Conservation (phyloP, 345 rosid genomes). For the Melaleuca alternifolia region DNA sequence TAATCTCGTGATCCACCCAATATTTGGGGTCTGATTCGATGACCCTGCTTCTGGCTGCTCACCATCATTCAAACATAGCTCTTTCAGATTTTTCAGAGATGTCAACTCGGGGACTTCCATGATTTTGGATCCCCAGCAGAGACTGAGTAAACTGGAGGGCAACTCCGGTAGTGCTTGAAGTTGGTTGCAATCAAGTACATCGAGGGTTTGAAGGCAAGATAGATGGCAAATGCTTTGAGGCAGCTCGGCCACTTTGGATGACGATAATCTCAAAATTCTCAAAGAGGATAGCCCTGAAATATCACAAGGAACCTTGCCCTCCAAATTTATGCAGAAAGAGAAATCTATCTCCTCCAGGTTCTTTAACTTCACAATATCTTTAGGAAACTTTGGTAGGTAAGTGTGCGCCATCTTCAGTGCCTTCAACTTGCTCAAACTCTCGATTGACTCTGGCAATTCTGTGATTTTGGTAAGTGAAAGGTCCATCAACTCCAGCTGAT, state of each 20-base stretch:
- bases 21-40: background rate
- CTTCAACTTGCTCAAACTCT: background rate
- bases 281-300: background rate
- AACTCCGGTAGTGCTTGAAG: too few relatives aligned
- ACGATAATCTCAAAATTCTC: background rate
- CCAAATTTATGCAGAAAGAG: background rate
- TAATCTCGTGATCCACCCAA: background rate
- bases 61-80: too few relatives aligned
- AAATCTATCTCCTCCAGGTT: background rate
- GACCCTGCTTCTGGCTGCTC: too few relatives aligned
- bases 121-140: too few relatives aligned
- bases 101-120: too few relatives aligned
- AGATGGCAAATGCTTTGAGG: background rate
- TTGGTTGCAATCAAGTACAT: too few relatives aligned
- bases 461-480: background rate
- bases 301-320: background rate
- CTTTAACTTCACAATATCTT: background rate
- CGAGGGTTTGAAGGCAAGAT: too few relatives aligned
- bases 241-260: background rate
- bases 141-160: too few relatives aligned
- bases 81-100: too few relatives aligned
- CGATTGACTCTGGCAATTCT: background rate
- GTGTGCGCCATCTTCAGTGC: background rate
- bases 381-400: background rate
- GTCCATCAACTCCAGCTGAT: background rate